Conservation (phyloP, 352 stramenopile genomes). For the Salisapilia sapeloensis region DNA sequence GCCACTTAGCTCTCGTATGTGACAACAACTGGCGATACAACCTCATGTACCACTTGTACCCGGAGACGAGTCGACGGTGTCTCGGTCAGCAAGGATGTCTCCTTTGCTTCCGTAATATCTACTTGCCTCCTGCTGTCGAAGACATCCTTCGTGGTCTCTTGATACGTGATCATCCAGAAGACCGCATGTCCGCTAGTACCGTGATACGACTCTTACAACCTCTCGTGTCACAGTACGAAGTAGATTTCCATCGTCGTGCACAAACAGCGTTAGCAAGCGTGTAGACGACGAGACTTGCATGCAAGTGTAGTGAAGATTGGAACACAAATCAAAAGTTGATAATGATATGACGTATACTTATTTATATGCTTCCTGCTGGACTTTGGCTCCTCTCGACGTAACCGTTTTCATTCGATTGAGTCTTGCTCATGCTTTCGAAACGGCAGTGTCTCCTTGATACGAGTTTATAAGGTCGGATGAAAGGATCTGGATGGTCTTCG, state of each 20-base stretch:
- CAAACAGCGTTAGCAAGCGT: no score
- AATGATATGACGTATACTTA: no score
- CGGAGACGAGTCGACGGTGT: constrained; percentile 12
- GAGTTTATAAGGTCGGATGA: no score
- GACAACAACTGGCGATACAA: constrained; percentile 63
- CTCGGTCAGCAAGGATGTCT: constrained; percentile 47
- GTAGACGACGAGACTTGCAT: no score
- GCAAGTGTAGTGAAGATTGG: no score
- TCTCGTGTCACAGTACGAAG: constrained; percentile 38
- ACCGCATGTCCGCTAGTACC: constrained; percentile 34
- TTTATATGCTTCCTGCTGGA: no score
- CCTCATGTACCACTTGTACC: constrained; percentile 34
- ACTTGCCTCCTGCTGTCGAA: constrained; percentile 61
- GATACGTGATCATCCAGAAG: constrained; percentile 18
- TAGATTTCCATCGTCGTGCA: constrained; percentile 25
- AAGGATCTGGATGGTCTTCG: no score
- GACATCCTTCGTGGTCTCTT: constrained; percentile 50
- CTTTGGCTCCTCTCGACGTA: no score
- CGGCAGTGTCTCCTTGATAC: no score
- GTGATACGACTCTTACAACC: constrained; percentile 33
- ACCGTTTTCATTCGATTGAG: no score
- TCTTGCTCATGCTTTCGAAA: no score
- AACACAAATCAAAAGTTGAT: no score
- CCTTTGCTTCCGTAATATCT: constrained; percentile 64
- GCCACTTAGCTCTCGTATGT: constrained; percentile 49